Conservation (phyloP, 108 stramenopile species). For the Poteriospumella lacustris region DNA sequence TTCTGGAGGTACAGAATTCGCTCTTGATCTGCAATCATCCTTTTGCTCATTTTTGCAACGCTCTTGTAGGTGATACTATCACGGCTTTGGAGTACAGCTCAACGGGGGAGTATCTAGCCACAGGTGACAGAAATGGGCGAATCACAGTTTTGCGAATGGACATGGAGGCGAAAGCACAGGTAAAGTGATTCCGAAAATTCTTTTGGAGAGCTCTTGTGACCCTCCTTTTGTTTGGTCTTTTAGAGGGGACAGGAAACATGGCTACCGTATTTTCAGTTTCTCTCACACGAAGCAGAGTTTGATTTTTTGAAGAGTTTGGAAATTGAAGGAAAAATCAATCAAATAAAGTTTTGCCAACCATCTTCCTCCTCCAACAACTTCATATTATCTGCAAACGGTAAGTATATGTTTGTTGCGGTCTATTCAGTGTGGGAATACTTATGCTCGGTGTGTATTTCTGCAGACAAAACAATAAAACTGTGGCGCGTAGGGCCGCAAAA, state of each 20-base stretch:
- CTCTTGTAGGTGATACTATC: conserved; percentile 41
- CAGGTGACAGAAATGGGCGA: conserved; percentile 52
- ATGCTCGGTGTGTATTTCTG: background rate
- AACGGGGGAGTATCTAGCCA: conserved; percentile 41
- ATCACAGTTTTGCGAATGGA: conserved; percentile 31
- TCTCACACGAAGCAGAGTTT: conserved; percentile 64
- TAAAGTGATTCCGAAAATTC: background rate
- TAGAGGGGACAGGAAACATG: background rate
- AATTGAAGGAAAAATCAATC: conserved; percentile 67
- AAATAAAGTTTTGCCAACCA: conserved; percentile 56
- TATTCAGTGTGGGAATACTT: background rate
- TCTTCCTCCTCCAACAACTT: conserved; percentile 30
- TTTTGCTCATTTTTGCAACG: too few species aligned
- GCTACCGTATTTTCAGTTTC: conserved; percentile 46
- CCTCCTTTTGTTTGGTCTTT: background rate
- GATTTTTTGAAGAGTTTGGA: conserved; percentile 65
- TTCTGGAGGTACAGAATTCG: too few species aligned
- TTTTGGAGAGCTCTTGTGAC: background rate
- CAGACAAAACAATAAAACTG: conserved; percentile 62
- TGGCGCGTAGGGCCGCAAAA: conserved; percentile 47
- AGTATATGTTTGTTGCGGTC: background rate
- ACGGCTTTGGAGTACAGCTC: conserved; percentile 47
- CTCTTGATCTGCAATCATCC: too few species aligned
- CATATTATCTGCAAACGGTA: conserved; percentile 57
- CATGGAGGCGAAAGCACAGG: background rate